A percentile compares a stretch with the other conserved stretches of the same genome.
Conservation (phyloP, 2,329 filamentous ascomycete species). For the Aspergillus piperis region DNA sequence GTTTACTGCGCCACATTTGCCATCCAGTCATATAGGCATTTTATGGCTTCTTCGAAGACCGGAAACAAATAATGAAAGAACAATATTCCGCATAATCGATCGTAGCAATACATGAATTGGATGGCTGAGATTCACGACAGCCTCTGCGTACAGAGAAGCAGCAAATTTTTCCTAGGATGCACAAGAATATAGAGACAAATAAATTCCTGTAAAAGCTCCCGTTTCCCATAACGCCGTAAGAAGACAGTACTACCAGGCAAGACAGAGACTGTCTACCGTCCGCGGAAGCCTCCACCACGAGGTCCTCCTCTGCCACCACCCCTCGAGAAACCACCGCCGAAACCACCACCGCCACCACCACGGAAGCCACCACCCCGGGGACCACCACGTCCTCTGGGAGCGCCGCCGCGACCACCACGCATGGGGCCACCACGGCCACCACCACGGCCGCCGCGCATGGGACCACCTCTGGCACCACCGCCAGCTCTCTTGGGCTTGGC, state of each 20-base stretch:
- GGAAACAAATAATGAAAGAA: background rate
- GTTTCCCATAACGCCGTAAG: constrained; percentile 48
- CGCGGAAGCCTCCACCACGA: constrained; percentile 32
- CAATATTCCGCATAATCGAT: constrained; percentile 7
- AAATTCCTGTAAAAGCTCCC: constrained; percentile 43
- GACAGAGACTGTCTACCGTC: constrained; percentile 29
- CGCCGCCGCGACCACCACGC: constrained; percentile 50
- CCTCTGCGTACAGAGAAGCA: constrained; percentile 30
- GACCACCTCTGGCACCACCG: constrained; percentile 55
- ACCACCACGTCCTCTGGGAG: constrained; percentile 57
- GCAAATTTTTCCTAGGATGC: constrained; percentile 37
- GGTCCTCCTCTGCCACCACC: constrained; percentile 33
- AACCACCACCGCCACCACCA: constrained; percentile 46
- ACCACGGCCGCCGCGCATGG: constrained; percentile 44
- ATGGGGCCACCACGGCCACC: constrained; percentile 41
- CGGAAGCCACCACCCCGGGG: constrained; percentile 50
- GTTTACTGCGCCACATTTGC: background rate
- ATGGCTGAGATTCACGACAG: constrained; percentile 36
- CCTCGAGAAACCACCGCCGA: constrained; percentile 42
- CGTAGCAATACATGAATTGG: constrained; percentile 26
- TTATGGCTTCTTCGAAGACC: background rate
- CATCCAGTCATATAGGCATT: background rate
- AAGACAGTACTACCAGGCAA: constrained; percentile 37
- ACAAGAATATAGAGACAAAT: constrained; percentile 38
- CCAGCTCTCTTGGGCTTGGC: constrained; percentile 70